These are phyloP conservation scores for Leucosporidium yakuticum DNA, from an alignment of 768 basidiomycete species.

Conservation along the genomic window DNA sequence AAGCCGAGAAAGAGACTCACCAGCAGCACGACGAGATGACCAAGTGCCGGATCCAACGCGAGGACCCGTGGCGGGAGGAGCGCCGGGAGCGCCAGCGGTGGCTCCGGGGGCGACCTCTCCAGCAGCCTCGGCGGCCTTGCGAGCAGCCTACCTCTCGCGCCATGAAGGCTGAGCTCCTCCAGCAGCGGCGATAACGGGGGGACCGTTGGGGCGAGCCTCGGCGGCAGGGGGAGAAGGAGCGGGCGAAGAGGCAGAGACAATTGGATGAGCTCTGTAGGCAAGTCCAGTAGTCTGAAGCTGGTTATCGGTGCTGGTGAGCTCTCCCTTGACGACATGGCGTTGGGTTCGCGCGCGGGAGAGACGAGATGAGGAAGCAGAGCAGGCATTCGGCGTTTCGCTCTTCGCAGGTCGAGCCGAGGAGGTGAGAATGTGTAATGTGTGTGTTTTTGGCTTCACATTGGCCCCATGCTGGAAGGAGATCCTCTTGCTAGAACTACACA, in stretches of 20 bases:
- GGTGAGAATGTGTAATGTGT: no score
- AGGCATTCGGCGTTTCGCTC: no score
- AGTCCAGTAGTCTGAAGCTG: neutral
- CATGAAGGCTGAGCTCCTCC: conserved; percentile 10
- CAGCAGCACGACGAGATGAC: neutral
- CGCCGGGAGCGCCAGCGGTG: conserved; percentile 5
- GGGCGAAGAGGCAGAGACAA: no score
- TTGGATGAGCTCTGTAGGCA: neutral
- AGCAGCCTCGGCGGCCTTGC: conserved; percentile 8
- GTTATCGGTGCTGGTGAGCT: no score
- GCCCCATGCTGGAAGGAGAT: no score
- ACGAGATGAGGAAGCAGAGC: no score
- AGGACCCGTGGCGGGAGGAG: neutral
- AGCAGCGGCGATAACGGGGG: conserved; percentile 17
- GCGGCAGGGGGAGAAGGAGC: conserved; percentile 1
- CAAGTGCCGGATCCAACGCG: neutral
- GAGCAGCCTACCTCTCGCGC: conserved; percentile 29
- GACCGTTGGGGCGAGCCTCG: conserved; percentile 9
- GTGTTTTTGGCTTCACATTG: no score
- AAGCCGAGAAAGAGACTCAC: neutral
- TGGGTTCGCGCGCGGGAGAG: no score
- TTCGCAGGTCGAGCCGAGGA: no score
- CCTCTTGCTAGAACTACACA: no score
- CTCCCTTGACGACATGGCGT: no score
- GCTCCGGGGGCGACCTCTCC: neutral